A percentile compares a stretch with the other conserved stretches of the same genome.
phyloP scores from a whole-genome alignment of 2,329 filamentous ascomycete genomes.

The Ampelomyces quisqualis region DNA sequence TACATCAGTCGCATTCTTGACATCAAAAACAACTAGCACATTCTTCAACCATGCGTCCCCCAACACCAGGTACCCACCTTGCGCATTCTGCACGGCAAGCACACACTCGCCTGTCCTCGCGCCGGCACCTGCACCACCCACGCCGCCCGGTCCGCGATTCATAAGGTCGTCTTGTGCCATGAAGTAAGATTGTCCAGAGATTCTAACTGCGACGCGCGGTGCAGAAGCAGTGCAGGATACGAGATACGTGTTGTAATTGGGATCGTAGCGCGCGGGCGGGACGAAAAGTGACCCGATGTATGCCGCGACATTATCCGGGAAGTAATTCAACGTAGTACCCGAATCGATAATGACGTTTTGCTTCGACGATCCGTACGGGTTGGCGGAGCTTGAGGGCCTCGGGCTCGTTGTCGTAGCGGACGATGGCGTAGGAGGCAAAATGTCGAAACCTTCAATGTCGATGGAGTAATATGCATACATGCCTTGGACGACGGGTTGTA shows the following conservation, averaged over 20 bases:
- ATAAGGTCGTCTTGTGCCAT: no score
- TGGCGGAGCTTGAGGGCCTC: background rate
- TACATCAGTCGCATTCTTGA: slow-evolving; percentile 34
- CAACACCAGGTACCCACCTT: slow-evolving; percentile 31
- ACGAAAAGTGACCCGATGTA: slow-evolving; percentile 23
- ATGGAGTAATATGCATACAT: slow-evolving; percentile 33
- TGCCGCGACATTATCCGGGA: slow-evolving; percentile 20
- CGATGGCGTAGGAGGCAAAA: slow-evolving; percentile 11
- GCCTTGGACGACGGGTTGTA: slow-evolving; percentile 12
- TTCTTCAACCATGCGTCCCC: slow-evolving; percentile 52
- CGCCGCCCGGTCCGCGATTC: no score
- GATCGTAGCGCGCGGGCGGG: slow-evolving; percentile 17
- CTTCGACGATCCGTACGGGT: background rate
- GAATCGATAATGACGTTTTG: slow-evolving; percentile 28
- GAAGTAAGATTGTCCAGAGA: no score
- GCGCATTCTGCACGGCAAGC: no score
- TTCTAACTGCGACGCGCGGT: no score
- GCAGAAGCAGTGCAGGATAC: slow-evolving; percentile 17
- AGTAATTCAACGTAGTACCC: slow-evolving; percentile 27
- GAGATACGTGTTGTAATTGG: slow-evolving; percentile 13
- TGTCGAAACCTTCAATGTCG: slow-evolving; percentile 25
- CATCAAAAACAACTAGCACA: slow-evolving; percentile 51
- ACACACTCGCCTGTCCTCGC: no score
- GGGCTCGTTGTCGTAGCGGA: background rate
- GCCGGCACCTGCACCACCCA: no score